Conservation (phyloP, 129 eudicot species). For the Pulicaria dysenterica region DNA sequence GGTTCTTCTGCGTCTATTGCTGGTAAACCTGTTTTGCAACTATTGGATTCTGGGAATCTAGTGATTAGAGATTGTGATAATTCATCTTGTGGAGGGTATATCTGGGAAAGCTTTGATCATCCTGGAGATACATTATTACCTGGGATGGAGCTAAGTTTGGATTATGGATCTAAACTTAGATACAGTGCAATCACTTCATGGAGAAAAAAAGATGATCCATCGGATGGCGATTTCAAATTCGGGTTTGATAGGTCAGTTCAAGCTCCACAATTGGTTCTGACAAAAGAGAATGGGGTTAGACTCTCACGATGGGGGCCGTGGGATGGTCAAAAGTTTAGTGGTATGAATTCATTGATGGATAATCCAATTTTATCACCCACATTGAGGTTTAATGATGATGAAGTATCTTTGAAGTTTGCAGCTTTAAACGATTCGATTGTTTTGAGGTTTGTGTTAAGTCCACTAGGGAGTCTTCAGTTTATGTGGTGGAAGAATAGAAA, state of each 20-base stretch:
- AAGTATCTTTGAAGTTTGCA: constrained; percentile 36
- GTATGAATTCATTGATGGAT: constrained; percentile 35
- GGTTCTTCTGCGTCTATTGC: constrained; percentile 8
- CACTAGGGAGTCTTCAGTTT: constrained; percentile 44
- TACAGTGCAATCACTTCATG: constrained; percentile 44
- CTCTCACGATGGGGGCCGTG: constrained; percentile 60
- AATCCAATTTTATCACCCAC: constrained; percentile 34
- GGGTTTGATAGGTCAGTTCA: constrained; percentile 38
- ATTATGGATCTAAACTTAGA: constrained; percentile 27
- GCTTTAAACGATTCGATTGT: constrained; percentile 33
- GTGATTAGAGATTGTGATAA: constrained; percentile 40
- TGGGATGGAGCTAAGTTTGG: constrained; percentile 49
- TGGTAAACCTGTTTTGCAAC: constrained; percentile 35
- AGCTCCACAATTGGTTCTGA: constrained; percentile 44
- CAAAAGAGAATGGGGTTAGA: constrained; percentile 27
- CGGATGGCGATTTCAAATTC: constrained; percentile 41
- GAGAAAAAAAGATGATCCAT: constrained; percentile 49
- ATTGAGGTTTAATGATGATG: constrained; percentile 26
- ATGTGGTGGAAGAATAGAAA: constrained; percentile 41
- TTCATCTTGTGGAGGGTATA: constrained; percentile 16
- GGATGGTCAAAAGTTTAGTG: constrained; percentile 53
- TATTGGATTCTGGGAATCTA: constrained; percentile 52
- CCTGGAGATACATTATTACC: constrained; percentile 52
- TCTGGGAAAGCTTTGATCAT: constrained; percentile 46
- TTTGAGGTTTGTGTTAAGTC: constrained; percentile 41